Base-by-base conservation (phyloP, 306 rosid genomes). In the Clitoria ternatea region DNA sequence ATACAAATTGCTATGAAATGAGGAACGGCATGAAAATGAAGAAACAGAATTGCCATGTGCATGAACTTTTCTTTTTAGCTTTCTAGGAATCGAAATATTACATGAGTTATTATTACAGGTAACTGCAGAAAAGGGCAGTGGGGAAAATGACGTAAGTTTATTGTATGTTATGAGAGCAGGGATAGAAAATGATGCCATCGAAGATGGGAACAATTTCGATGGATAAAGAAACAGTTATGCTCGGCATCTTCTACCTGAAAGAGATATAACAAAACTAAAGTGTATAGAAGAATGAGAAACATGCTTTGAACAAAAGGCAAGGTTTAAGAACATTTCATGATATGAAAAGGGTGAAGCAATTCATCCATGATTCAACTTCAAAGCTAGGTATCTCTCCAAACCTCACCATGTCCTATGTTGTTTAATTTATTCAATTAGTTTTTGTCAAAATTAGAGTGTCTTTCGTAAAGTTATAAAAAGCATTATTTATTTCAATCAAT, bases 351-450 rank as follows among this genome's bases (percentile, higher is more conserved):
- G 70, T 50, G 73, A 83, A 73, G 72, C 22, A 62, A 60, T 49
- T 49, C 36, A 49, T 53, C 33, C 72, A 52, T 73, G 44, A 27
- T 73, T 47, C 43, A 56, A 73, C 57, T 27, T 55, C 77, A 61
- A 82, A 76, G 86, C 50, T 19, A 81, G 73, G 86, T 44, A 83
- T 79, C 69, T 72, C 79, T n/a, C n/a, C n/a, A n/a, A n/a, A n/a
- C n/a, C 64, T 4, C 39, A 19, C 15, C 4, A 49, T 33, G 24
- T 66, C 61, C 14, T 29, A 6, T 40, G n/a, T 17, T 26, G 3
- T 36, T 4, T n/a, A n/a, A n/a, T n/a, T n/a, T n/a, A n/a, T n/a
- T n/a, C n/a, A n/a, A n/a, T n/a, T n/a, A n/a, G n/a, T n/a, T n/a
- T n/a, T n/a, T n/a, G n/a, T n/a, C n/a, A n/a, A n/a, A n/a, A n/a